phyloP scores from a whole-genome alignment of 2,329 filamentous ascomycete species.

The Dothiorella sarmentorum region DNA sequence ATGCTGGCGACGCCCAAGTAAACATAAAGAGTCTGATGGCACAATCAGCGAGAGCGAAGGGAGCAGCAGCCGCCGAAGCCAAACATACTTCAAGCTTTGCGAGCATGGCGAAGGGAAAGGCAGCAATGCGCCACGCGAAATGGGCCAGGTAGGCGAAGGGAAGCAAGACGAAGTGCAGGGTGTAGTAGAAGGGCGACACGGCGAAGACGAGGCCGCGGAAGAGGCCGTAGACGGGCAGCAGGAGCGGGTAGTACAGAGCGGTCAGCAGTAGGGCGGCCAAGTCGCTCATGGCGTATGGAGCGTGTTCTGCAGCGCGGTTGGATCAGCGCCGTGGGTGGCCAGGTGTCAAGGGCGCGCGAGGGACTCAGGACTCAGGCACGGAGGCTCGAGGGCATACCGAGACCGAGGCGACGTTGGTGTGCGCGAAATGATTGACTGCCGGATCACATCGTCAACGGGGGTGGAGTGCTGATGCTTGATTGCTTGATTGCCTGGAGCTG shows the following conservation, averaged over 20 bases:
- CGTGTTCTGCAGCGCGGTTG: not conserved
- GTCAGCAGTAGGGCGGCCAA: slow-evolving; percentile 29
- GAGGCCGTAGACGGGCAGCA: slow-evolving; percentile 38
- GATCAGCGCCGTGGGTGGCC: slow-evolving; percentile 9
- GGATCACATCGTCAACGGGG: slow-evolving; percentile 11
- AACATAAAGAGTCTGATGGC: slow-evolving; percentile 47
- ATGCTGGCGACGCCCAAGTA: slow-evolving; percentile 65
- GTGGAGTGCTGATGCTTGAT: slow-evolving; percentile 9
- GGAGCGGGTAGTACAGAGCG: slow-evolving; percentile 37
- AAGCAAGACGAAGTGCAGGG: slow-evolving; percentile 48
- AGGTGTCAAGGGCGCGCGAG: slow-evolving; percentile 10
- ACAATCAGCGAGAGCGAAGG: not conserved
- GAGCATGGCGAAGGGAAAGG: slow-evolving; percentile 51
- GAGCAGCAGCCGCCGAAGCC: not conserved
- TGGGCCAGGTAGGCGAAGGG: slow-evolving; percentile 49
- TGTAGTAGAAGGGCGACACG: slow-evolving; percentile 46
- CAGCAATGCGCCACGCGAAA: slow-evolving; percentile 39
- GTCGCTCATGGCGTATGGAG: slow-evolving; percentile 29
- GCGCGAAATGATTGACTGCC: no score
- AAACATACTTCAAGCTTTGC: slow-evolving; percentile 54
- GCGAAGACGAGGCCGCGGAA: slow-evolving; percentile 39
- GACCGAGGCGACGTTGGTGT: no score
- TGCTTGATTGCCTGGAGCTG: slow-evolving; percentile 14
- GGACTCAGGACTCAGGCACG: no score
- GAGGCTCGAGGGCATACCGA: no score